These are phyloP conservation scores for Primulina tabacum DNA, from an alignment of 257 asterid genomes.

Conservation along the genomic window DNA sequence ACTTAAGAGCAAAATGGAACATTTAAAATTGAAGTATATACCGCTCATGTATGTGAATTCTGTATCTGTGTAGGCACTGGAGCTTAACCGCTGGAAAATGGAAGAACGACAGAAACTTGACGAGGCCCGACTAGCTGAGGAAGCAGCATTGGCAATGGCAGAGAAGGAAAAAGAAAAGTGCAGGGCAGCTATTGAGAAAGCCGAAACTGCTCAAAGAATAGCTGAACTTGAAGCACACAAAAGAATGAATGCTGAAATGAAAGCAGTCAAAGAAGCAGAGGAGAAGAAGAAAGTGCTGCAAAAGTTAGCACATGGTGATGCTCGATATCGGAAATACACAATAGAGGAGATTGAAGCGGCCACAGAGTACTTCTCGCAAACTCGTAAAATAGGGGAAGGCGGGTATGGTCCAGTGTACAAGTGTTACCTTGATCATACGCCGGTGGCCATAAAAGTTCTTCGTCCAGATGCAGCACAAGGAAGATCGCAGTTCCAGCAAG, in stretches of 20 bases:
- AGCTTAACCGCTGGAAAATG: conserved; percentile 25
- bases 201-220: conserved; percentile 23
- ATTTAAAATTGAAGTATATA: too few relatives aligned
- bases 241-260: conserved; percentile 24
- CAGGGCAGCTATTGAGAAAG: conserved; percentile 23
- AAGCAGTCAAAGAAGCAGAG: conserved; percentile 19
- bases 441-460: neutral
- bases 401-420: neutral
- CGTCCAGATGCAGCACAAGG: conserved; percentile 3
- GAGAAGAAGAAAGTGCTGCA: conserved; percentile 18
- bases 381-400: conserved; percentile 3
- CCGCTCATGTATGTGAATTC: neutral
- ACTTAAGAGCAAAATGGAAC: neutral
- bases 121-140: conserved; percentile 22
- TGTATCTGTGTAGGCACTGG: neutral
- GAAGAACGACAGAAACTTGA: conserved; percentile 21
- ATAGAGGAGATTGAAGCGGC: conserved; percentile 29
- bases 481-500: conserved; percentile 20
- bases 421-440: neutral
- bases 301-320: conserved; percentile 8
- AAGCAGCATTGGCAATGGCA: conserved; percentile 18
- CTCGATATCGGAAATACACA: conserved; percentile 23
- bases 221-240: conserved; percentile 28
- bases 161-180: conserved; percentile 27
- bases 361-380: conserved; percentile 25